Conservation (phyloP, 352 stramenopile genomes). For the Nothophytophthora sp. region DNA sequence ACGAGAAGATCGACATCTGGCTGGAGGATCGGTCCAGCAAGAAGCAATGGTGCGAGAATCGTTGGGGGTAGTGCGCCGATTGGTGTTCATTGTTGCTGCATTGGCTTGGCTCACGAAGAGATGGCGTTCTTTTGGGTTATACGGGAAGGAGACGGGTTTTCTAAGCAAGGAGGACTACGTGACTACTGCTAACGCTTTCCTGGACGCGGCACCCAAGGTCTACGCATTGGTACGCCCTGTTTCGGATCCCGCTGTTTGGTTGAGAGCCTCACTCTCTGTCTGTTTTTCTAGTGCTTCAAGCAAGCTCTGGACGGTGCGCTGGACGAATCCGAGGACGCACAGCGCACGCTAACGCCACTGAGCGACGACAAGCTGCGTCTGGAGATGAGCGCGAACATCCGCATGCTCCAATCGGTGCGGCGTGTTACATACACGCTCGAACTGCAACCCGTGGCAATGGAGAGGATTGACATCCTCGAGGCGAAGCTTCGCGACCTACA, state of each 20-base stretch:
- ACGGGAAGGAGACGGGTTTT: no score
- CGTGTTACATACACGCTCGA: slow-evolving; percentile 1
- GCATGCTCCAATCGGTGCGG: not conserved
- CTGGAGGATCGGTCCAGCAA: slow-evolving; percentile 8
- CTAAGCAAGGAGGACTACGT: no score
- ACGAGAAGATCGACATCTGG: slow-evolving; percentile 13
- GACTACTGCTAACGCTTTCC: no score
- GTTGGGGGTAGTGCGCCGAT: no score
- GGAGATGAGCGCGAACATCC: not conserved
- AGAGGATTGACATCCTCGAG: slow-evolving; percentile 2
- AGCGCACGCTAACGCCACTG: not conserved
- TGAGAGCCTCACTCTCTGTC: no score
- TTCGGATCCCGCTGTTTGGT: no score
- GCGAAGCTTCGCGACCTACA: not conserved
- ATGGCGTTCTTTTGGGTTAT: no score
- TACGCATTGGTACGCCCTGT: no score
- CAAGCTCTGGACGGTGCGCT: slow-evolving; percentile 3
- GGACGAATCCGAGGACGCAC: not conserved
- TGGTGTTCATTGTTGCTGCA: no score
- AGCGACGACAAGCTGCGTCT: not conserved
- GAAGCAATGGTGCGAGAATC: slow-evolving; percentile 19
- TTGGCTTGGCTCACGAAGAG: no score
- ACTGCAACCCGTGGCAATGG: slow-evolving; percentile 1
- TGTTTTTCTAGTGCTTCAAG: not conserved
- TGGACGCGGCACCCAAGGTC: no score